Evolutionary conservation across 2,329 filamentous ascomycete species (phyloP), one percentile per base, ranked within the genome.

Genomic region (Phialophora chinensis): DNA sequence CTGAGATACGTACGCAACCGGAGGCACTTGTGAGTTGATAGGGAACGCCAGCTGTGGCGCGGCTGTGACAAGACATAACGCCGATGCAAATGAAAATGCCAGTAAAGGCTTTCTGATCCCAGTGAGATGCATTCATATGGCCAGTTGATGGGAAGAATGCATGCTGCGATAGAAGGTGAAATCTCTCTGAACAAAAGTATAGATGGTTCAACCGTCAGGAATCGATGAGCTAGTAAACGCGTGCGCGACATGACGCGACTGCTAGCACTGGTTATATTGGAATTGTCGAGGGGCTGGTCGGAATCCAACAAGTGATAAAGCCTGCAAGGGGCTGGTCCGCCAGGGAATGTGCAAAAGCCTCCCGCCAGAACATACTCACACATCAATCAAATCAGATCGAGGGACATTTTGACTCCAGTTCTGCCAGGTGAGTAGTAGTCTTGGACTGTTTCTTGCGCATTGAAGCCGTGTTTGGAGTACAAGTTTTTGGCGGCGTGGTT

Each of bases 21-120:
- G 89, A 35, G 92, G 92, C 0, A 96, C 85, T 77, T 97, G 93
- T 2, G 91, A 88, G 78, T 95, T 96, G 77, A 96, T 84, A 0
- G 92, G 92, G 72, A 93, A 94, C 55, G 82, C 81, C 57, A 82
- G 61, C 35, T 71, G 29, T 10, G 69, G 69, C 31, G 33, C 47
- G 42, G 63, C 65, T 50, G 31, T 27, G 20, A 35, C 62, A 33
- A 38, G 17, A 10, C 31, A 25, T 6, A 54, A 25, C 17, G 62
- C n/a, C 7, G 56, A 53, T 25, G 27, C 25, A 23, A 63, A 23
- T 20, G 49, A 57, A 44, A 50, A 42, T 47, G 62, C 65, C 65
- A 63, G 38, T 11, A 42, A 58, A 59, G 67, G 62, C 62, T 44
- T 62, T 47, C 52, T 56, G 23, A 25, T 42, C 35, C 60, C 65